Evolutionary conservation across 495 filamentous ascomycete species (phyloP).

Genomic region (Podospora bellae-mahoneyi): DNA sequence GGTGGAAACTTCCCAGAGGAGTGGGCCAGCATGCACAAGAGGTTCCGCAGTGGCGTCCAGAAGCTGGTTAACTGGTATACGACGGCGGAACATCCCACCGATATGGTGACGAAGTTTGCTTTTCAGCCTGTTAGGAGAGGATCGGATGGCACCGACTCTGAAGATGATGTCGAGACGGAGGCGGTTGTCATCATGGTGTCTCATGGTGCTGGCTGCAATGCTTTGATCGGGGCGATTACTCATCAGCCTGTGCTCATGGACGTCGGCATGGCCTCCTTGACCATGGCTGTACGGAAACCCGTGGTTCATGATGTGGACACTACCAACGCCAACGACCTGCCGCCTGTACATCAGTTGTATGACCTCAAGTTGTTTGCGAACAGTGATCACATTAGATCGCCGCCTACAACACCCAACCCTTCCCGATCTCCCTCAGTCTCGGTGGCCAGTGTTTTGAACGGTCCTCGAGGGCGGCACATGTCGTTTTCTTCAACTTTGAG

Average conservation of each 20-base stretch:
- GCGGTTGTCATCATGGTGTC: slow-evolving; percentile 87
- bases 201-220: slow-evolving; percentile 97
- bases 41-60: slow-evolving; percentile 74
- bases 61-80: slow-evolving; percentile 79
- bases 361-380: slow-evolving; percentile 73
- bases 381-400: slow-evolving; percentile 70
- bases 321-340: slow-evolving; percentile 30
- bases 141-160: slow-evolving; percentile 19
- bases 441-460: slow-evolving; percentile 17
- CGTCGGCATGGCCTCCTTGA: slow-evolving; percentile 83
- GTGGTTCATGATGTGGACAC: slow-evolving; percentile 22
- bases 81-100: slow-evolving; percentile 48
- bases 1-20: slow-evolving; percentile 89
- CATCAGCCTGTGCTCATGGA: slow-evolving; percentile 86
- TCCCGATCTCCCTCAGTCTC: slow-evolving; percentile 28
- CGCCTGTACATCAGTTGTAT: slow-evolving; percentile 58
- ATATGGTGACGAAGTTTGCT: slow-evolving; percentile 17
- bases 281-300: slow-evolving; percentile 76
- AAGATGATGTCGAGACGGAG: slow-evolving; percentile 56
- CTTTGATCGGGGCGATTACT: slow-evolving; percentile 84
- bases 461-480: slow-evolving; percentile 27
- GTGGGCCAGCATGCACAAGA: slow-evolving; percentile 90
- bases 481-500: slow-evolving; percentile 30
- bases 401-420: slow-evolving; percentile 35
- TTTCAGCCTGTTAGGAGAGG: background rate